These are phyloP conservation scores for Suillus brevipes DNA, from an alignment of 768 basidiomycete species.

Conservation along the genomic window DNA sequence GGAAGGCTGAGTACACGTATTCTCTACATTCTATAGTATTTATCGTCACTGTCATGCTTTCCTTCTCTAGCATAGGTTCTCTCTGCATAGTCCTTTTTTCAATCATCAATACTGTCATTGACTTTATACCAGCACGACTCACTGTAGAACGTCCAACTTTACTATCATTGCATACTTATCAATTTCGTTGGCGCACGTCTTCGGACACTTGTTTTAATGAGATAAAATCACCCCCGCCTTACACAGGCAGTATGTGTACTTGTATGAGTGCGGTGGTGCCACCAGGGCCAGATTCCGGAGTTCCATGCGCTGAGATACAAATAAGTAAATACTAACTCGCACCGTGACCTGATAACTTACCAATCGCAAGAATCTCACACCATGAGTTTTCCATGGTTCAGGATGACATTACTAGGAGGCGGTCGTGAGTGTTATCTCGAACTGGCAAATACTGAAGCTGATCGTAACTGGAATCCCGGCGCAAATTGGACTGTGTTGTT, in stretches of 20 bases:
- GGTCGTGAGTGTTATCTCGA: conserved; percentile 42
- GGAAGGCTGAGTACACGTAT: conserved; percentile 22
- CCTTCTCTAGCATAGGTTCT: not conserved
- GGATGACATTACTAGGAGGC: conserved; percentile 46
- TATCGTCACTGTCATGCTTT: conserved; percentile 5
- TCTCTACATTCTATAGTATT: conserved; percentile 5
- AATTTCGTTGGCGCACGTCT: not conserved
- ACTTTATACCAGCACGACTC: conserved; percentile 1
- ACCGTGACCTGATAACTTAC: not conserved
- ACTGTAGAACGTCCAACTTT: conserved; percentile 7
- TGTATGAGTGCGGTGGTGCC: not conserved
- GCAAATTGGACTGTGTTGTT: not conserved
- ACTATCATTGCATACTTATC: conserved; percentile 6
- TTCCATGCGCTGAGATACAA: conserved; percentile 5
- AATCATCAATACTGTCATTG: conserved; percentile 8
- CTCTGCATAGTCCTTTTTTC: not conserved
- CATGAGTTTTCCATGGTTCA: conserved; percentile 61
- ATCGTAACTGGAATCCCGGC: not conserved
- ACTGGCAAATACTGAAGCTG: not conserved
- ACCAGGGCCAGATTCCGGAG: not conserved
- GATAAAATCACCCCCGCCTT: not conserved
- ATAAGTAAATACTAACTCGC: not conserved
- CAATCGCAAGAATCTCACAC: not conserved
- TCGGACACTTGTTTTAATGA: not conserved
- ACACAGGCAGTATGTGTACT: not conserved